Percentiles rank a stretch among this genome's conserved stretches.
Evolutionary conservation across 345 rosid species (phyloP).

Genomic region (Diplotaxis tenuifolia): DNA sequence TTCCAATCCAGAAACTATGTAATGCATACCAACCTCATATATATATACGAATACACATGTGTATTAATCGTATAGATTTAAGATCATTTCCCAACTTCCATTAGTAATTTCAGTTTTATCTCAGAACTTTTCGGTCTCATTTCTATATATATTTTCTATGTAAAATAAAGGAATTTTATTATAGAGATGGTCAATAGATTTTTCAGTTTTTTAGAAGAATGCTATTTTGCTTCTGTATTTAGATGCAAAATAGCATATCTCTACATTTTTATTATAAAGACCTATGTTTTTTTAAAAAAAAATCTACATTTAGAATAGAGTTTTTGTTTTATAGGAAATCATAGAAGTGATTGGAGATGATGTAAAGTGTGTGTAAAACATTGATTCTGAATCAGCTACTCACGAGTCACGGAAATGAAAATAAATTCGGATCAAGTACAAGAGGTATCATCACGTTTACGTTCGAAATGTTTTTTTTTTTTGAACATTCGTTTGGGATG

Average conservation of each 20-base stretch:
- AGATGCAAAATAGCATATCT: not conserved
- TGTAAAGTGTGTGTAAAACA: not conserved
- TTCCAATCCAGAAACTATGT: slow-evolving; percentile 24
- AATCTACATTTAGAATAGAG: not conserved
- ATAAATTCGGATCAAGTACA: not conserved
- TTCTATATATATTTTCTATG: not conserved
- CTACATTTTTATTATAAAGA: not conserved
- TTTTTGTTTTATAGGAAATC: not conserved
- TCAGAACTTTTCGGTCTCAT: not conserved
- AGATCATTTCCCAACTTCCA: not conserved
- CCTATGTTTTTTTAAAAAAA: too few relatives aligned
- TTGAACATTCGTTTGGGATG: too few relatives aligned
- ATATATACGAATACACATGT: not conserved
- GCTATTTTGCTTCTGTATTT: too few relatives aligned
- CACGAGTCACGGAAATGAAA: not conserved
- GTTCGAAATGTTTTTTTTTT: too few relatives aligned
- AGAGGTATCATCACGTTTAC: not conserved
- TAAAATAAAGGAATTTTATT: not conserved
- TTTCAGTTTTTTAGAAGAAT: too few relatives aligned
- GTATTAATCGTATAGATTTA: not conserved
- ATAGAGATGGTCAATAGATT: not conserved
- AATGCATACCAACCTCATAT: slow-evolving; percentile 13
- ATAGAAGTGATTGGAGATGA: not conserved
- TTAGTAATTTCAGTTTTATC: not conserved
- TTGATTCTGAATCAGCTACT: not conserved